Conservation (phyloP, 352 stramenopile genomes). For the Globisporangium splendens region DNA sequence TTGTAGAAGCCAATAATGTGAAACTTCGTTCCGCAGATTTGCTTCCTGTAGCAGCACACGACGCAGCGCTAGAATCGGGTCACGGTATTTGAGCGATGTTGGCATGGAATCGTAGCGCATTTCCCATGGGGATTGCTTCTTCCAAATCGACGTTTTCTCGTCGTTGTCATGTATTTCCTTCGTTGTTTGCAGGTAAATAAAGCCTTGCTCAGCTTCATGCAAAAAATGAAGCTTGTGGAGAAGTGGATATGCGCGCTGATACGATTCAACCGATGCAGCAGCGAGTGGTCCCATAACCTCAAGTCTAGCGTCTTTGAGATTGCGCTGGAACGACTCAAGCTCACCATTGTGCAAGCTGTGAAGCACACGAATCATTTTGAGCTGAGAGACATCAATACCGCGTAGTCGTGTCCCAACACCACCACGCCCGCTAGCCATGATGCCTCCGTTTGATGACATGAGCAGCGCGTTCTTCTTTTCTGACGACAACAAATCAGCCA, state of each 20-base stretch:
- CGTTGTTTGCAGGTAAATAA: constrained; percentile 43
- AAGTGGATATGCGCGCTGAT: constrained; percentile 71
- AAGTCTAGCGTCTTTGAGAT: constrained; percentile 58
- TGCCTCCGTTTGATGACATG: constrained; percentile 21
- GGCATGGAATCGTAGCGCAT: constrained; percentile 66
- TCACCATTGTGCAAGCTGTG: constrained; percentile 67
- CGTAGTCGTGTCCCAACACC: constrained; percentile 29
- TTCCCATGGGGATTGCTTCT: constrained; percentile 63
- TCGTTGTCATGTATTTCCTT: constrained; percentile 19
- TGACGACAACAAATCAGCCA: constrained; percentile 69
- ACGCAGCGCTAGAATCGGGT: constrained; percentile 79
- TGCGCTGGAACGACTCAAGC: constrained; percentile 47
- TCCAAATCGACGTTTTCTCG: constrained; percentile 43
- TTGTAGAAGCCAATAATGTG: constrained; percentile 79
- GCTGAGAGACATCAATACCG: constrained; percentile 64
- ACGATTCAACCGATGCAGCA: constrained; percentile 70
- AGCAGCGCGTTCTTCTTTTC: constrained; percentile 71
- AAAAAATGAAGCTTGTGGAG: constrained; percentile 77
- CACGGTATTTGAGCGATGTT: constrained; percentile 77
- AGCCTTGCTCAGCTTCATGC: constrained; percentile 70
- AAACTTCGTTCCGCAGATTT: constrained; percentile 60
- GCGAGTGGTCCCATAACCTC: constrained; percentile 71
- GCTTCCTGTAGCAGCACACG: constrained; percentile 73
- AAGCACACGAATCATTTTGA: constrained; percentile 80
- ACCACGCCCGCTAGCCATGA: neutral